These are phyloP conservation scores for Podospora appendiculata DNA, from an alignment of 495 filamentous ascomycete genomes.

Conservation along the genomic window DNA sequence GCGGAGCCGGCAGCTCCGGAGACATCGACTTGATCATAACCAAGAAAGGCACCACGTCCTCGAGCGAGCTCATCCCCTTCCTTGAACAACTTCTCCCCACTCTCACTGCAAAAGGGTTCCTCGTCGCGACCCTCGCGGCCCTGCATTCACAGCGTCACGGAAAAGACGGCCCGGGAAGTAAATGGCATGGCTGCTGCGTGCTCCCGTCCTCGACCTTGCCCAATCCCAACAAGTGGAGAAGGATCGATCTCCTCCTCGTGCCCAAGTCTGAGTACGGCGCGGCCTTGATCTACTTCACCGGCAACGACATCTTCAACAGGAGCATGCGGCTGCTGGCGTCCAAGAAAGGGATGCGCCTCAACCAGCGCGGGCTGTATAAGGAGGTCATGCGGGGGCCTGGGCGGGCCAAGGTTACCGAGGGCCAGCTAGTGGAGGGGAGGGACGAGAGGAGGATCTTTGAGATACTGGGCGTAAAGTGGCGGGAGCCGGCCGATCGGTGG, in stretches of 20 bases:
- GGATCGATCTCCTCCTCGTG: conserved; percentile 84
- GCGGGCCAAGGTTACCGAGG: conserved; percentile 59
- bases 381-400: conserved; percentile 59
- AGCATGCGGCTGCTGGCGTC: conserved; percentile 76
- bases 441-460: conserved; percentile 83
- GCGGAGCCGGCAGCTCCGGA: conserved; percentile 62
- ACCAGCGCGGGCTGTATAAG: conserved; percentile 74
- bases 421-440: conserved; percentile 63
- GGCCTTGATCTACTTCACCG: conserved; percentile 90
- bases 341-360: conserved; percentile 78
- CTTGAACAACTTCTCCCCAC: conserved; percentile 56
- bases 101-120: conserved; percentile 54
- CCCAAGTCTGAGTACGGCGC: conserved; percentile 77
- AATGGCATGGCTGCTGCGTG: conserved; percentile 86
- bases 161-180: conserved; percentile 39
- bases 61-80: conserved; percentile 56
- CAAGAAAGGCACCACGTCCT: conserved; percentile 49
- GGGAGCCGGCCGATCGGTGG: conserved; percentile 71
- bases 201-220: conserved; percentile 33
- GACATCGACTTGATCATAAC: conserved; percentile 89
- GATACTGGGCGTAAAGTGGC: conserved; percentile 80
- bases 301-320: conserved; percentile 94
- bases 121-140: conserved; percentile 39
- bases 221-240: conserved; percentile 51
- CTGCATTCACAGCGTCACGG: conserved; percentile 19